Evolutionary conservation across 306 rosid genomes (phyloP), one percentile per base, ranked within the genome.

Genomic region (Ormosia semicastrata): DNA sequence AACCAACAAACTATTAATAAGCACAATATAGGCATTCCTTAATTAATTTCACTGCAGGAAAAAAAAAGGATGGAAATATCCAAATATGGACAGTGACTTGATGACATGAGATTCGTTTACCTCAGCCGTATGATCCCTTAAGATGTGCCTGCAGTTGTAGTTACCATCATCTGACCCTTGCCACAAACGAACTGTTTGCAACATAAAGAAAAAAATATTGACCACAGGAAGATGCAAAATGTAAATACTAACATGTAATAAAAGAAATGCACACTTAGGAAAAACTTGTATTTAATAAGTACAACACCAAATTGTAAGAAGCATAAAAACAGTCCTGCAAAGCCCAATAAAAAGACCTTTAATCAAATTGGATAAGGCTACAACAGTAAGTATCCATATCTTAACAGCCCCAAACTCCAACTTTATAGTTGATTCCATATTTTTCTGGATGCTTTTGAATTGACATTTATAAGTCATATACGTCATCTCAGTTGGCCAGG

Each of bases 121-220:
- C 98, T 96, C 99, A 9, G 97, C 98, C 2, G 91, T 75, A 79
- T 96, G 99, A 86, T 96, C 99, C 82, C 80, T 91, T 80, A 96
- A 79, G 74, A 90, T 75, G 70, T 96, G 98, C 29, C 82, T 85
- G 84, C 99, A 93, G 85, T 76, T 86, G 56, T 93, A 96, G 86
- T 72, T 85, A 70, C 97, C 98, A 78, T 90, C 97, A 77, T 92
- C 92, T 71, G 97, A 86, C 34, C 81, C 88, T 91, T 93, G 95
- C 99, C 99, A 96, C 73, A 92, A 66, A 24, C 99, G 98, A 57
- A 96, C 98, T 8, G 99, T 92, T 98, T 96, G 90, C 85, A 86
- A 79, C 50, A 66, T 49, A 13, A 76, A 80, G 52, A 47, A 39
- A 44, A 43, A 82, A 40, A 53, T 24, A 47, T 34, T 58, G 58